Evolutionary conservation across 768 basidiomycete species (phyloP).

Genomic region (Amanita subjunquillea): DNA sequence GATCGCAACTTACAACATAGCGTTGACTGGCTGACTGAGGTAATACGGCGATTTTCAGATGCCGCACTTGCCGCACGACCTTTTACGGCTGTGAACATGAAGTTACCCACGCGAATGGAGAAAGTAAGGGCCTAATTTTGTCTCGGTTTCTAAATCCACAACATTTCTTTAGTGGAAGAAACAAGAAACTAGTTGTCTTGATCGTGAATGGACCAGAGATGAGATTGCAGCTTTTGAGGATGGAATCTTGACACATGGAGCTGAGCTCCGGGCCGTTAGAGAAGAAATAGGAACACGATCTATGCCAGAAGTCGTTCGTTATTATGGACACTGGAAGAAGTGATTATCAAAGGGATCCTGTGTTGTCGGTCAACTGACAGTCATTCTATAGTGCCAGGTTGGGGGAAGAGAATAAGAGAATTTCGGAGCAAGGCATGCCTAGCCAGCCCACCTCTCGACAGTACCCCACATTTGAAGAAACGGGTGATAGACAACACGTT

Average conservation of each 20-base stretch:
- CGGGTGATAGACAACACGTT: slow-evolving; percentile 33
- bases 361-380: slow-evolving; percentile 4
- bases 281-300: slow-evolving; percentile 64
- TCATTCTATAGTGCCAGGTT: slow-evolving; percentile 41
- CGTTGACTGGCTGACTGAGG: slow-evolving; percentile 81
- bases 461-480: slow-evolving; percentile 28
- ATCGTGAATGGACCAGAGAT: slow-evolving; percentile 60
- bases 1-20: slow-evolving; percentile 41
- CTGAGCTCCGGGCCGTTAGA: slow-evolving; percentile 69
- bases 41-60: slow-evolving; percentile 60
- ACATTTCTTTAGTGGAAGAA: slow-evolving; percentile 56
- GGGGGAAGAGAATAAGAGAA: slow-evolving; percentile 54
- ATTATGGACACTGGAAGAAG: slow-evolving; percentile 86
- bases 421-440: slow-evolving; percentile 28
- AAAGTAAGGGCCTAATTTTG: slow-evolving; percentile 36
- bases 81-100: slow-evolving; percentile 56
- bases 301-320: slow-evolving; percentile 72
- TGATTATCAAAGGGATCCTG: slow-evolving; percentile 17
- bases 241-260: slow-evolving; percentile 59
- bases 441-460: slow-evolving; percentile 22
- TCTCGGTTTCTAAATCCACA: neutral
- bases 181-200: slow-evolving; percentile 50
- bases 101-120: slow-evolving; percentile 40
- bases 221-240: slow-evolving; percentile 72
- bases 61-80: slow-evolving; percentile 49